A percentile compares a stretch with the other conserved stretches of the same genome.
Conservation (phyloP, 129 eudicot species). For the Flaveria trinervia region DNA sequence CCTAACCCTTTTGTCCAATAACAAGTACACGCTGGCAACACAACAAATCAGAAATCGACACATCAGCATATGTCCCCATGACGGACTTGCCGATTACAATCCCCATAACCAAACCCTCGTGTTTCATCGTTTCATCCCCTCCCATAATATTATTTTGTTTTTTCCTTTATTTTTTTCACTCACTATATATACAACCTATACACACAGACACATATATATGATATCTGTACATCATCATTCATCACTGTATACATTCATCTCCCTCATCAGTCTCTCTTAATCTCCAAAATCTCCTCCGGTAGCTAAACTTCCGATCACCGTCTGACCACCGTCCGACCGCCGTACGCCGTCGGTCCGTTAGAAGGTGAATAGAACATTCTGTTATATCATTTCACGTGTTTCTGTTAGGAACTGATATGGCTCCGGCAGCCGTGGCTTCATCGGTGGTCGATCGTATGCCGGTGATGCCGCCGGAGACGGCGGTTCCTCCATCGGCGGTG, state of each 20-base stretch:
- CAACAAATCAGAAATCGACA: constrained; percentile 22
- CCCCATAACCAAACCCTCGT: constrained; percentile 28
- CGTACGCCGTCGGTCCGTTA: constrained; percentile 17
- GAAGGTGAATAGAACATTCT: neutral
- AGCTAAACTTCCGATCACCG: neutral
- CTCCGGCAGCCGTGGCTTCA: constrained; percentile 78
- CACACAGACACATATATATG: neutral
- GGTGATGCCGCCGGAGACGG: constrained; percentile 35
- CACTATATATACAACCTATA: constrained; percentile 25
- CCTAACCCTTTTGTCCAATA: constrained; percentile 18
- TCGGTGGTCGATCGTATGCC: constrained; percentile 50
- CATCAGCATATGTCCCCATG: constrained; percentile 32
- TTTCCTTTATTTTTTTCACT: neutral
- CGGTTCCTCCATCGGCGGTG: constrained; percentile 33
- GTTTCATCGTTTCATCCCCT: constrained; percentile 34
- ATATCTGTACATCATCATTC: neutral
- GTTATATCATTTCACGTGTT: neutral
- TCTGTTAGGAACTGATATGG: constrained; percentile 40
- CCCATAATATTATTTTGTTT: constrained; percentile 24
- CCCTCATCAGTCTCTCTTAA: constrained; percentile 26
- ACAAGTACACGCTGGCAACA: constrained; percentile 37
- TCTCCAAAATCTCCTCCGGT: neutral
- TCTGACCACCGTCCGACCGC: neutral
- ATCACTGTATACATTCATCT: constrained; percentile 23
- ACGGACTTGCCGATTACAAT: constrained; percentile 36